Evolutionary conservation across 2,329 filamentous ascomycete species (phyloP).

Genomic region (Talaromyces sp.): DNA sequence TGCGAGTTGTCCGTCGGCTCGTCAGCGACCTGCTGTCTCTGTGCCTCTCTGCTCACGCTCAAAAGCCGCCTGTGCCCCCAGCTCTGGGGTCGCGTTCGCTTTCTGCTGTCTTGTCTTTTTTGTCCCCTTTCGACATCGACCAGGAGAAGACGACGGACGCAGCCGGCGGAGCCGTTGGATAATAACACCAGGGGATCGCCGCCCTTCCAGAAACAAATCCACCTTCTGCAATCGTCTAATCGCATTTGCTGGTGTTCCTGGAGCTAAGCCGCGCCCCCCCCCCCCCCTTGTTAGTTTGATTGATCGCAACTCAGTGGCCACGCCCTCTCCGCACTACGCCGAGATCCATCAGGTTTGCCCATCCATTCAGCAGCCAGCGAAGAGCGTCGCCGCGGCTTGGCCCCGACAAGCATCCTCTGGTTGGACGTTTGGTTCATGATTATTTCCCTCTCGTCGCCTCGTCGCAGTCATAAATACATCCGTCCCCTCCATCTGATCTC

Average conservation of each 20-base stretch:
- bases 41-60: background rate
- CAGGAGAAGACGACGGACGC: background rate
- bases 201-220: background rate
- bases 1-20: slow-evolving; percentile 10
- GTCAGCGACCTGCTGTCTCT: background rate
- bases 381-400: background rate
- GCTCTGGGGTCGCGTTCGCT: background rate
- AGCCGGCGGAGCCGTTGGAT: background rate
- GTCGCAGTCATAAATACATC: background rate
- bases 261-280: background rate
- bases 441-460: background rate
- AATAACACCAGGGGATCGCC: background rate
- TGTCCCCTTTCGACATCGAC: background rate
- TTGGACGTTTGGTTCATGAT: background rate
- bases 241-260: slow-evolving; percentile 3
- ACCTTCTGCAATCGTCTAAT: background rate
- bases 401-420: background rate
- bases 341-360: background rate
- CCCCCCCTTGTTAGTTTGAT: background rate
- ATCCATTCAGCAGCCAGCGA: background rate
- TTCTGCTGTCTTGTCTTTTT: background rate
- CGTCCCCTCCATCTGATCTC: background rate
- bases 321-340: background rate
- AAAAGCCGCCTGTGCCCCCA: background rate
- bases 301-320: background rate